Conservation (phyloP, 1,284 basidiomycete species). For the Irpex rosettiformis region DNA sequence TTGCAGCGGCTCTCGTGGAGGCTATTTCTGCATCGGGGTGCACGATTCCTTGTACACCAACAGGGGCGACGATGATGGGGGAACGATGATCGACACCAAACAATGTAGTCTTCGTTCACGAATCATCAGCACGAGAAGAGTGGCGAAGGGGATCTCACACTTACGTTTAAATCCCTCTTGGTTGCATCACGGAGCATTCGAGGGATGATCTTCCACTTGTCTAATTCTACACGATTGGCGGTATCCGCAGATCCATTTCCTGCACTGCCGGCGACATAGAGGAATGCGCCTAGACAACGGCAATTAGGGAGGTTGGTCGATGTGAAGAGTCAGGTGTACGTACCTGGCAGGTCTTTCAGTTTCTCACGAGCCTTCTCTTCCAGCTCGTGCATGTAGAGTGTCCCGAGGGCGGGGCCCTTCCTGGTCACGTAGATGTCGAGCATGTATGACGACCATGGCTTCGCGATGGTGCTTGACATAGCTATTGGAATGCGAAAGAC, state of each 20-base stretch:
- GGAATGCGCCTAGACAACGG: constrained; percentile 49
- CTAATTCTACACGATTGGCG: constrained; percentile 54
- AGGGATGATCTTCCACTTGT: constrained; percentile 65
- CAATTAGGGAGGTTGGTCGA: neutral
- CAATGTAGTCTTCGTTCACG: constrained; percentile 49
- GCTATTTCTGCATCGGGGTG: constrained; percentile 68
- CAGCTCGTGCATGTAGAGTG: constrained; percentile 39
- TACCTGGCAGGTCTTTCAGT: constrained; percentile 36
- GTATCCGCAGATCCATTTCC: constrained; percentile 55
- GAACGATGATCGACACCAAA: constrained; percentile 65
- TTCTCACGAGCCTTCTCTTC: constrained; percentile 41
- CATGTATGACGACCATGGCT: constrained; percentile 29
- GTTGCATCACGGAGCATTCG: constrained; percentile 75
- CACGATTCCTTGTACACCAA: constrained; percentile 73
- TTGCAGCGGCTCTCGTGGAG: constrained; percentile 60
- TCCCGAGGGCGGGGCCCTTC: constrained; percentile 34
- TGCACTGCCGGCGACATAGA: constrained; percentile 61
- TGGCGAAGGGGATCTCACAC: constrained; percentile 3
- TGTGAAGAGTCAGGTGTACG: constrained; percentile 14
- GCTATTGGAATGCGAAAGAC: neutral
- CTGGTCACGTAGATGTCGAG: constrained; percentile 23
- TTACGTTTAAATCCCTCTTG: constrained; percentile 57
- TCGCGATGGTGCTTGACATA: neutral
- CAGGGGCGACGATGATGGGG: constrained; percentile 69
- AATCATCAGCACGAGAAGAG: constrained; percentile 3